phyloP scores from a whole-genome alignment of 305 asterid genomes.

The Coffea humblotiana region DNA sequence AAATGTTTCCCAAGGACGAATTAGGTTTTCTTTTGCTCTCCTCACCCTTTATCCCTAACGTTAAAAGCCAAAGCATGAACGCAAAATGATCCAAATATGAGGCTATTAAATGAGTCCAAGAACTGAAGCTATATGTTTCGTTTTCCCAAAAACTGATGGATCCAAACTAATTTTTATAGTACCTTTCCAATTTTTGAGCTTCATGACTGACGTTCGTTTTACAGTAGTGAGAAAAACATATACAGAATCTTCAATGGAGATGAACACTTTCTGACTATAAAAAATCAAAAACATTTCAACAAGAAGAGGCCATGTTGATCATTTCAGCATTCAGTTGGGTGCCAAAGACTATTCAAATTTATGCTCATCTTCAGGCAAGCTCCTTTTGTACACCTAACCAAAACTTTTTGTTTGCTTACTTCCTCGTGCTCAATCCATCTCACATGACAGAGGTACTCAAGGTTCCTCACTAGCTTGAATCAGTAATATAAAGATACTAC shows the following conservation, averaged over 20 bases:
- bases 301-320: neutral
- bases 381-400: neutral
- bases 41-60: neutral
- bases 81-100: neutral
- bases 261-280: neutral
- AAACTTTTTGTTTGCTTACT: neutral
- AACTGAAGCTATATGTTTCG: neutral
- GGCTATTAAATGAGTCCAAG: neutral
- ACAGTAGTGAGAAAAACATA: too few relatives aligned
- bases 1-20: neutral
- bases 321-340: neutral
- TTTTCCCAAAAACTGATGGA: too few relatives aligned
- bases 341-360: neutral
- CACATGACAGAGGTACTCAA: neutral
- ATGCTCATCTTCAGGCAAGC: constrained; percentile 6
- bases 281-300: neutral
- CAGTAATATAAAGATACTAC: neutral
- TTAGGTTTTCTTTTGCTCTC: neutral
- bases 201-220: neutral
- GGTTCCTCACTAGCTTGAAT: neutral
- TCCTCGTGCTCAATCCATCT: neutral
- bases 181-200: too few relatives aligned
- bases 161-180: too few relatives aligned
- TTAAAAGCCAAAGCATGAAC: neutral
- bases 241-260: too few relatives aligned